Conservation (phyloP, 2,329 filamentous ascomycete species). For the Cryoendolithus antarcticus region DNA sequence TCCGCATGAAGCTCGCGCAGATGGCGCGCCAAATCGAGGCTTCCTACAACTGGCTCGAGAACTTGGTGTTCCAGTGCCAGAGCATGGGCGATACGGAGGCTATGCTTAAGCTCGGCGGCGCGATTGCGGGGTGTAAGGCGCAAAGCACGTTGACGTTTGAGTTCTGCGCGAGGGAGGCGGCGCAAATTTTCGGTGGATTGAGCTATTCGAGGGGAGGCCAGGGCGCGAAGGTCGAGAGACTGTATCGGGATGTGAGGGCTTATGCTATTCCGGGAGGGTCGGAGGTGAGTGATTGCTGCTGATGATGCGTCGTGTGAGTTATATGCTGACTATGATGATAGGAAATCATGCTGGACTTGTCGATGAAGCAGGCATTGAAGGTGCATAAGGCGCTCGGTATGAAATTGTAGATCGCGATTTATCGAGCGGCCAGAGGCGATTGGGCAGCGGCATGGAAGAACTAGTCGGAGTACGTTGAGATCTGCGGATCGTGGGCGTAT, state of each 20-base stretch:
- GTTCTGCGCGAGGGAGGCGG: constrained; percentile 92
- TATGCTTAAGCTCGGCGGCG: constrained; percentile 88
- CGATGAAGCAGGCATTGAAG: constrained; percentile 77
- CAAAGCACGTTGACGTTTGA: constrained; percentile 91
- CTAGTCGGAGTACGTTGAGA: no score
- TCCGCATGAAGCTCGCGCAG: constrained; percentile 92
- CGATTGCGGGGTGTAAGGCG: constrained; percentile 87
- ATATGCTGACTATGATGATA: neutral
- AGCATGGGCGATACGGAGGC: constrained; percentile 90
- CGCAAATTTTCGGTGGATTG: constrained; percentile 92
- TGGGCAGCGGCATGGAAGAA: no score
- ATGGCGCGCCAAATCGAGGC: constrained; percentile 98
- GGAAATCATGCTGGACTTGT: constrained; percentile 97
- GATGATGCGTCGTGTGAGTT: no score
- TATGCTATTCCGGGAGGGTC: constrained; percentile 90
- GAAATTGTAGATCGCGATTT: constrained; percentile 87
- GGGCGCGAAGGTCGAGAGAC: constrained; percentile 84
- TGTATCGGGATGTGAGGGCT: constrained; percentile 89
- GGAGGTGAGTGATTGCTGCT: constrained; percentile 98
- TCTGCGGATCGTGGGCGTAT: no score
- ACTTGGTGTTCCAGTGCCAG: constrained; percentile 82
- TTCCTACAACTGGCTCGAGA: constrained; percentile 94
- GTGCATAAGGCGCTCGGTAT: constrained; percentile 88
- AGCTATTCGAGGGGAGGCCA: constrained; percentile 92
- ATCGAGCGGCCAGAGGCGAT: no score